These are phyloP conservation scores for Aschersonia sp. DNA, from an alignment of 2,329 filamentous ascomycete genomes.

Conservation along the genomic window DNA sequence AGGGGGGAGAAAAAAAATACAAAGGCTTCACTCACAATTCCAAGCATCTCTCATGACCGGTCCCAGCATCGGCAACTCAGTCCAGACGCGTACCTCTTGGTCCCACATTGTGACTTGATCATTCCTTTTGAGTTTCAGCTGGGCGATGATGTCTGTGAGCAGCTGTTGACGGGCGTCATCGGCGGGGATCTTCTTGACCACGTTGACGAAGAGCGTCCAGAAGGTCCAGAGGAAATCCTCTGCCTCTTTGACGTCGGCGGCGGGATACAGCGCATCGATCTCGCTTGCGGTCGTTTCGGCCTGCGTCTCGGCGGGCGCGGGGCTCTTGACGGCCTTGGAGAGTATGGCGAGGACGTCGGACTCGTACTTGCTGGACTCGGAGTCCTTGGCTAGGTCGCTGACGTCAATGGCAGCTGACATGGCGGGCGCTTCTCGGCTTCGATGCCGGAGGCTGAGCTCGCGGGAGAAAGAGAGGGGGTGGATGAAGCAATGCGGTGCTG, in stretches of 20 bases:
- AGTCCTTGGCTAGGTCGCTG: background rate
- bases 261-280: slow-evolving; percentile 12
- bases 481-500: no score
- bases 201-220: slow-evolving; percentile 12
- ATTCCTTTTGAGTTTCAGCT: slow-evolving; percentile 10
- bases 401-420: slow-evolving; percentile 3
- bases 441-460: background rate
- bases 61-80: slow-evolving; percentile 15
- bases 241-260: slow-evolving; percentile 5
- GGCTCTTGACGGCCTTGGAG: slow-evolving; percentile 10
- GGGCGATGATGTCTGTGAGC: slow-evolving; percentile 9
- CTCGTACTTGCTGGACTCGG: slow-evolving; percentile 4
- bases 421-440: background rate
- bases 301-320: slow-evolving; percentile 4
- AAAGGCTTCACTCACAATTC: slow-evolving; percentile 11
- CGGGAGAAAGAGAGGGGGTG: background rate
- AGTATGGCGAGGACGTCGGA: slow-evolving; percentile 10
- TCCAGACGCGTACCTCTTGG: slow-evolving; percentile 12
- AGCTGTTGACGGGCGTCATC: slow-evolving; percentile 11
- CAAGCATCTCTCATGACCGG: slow-evolving; percentile 15
- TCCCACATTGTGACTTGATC: slow-evolving; percentile 14
- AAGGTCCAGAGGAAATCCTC: slow-evolving; percentile 15
- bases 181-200: slow-evolving; percentile 12
- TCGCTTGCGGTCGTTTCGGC: slow-evolving; percentile 9
- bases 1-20: background rate